These are phyloP conservation scores for Amanita inopinata DNA, from an alignment of 768 basidiomycete species.

Conservation along the genomic window DNA sequence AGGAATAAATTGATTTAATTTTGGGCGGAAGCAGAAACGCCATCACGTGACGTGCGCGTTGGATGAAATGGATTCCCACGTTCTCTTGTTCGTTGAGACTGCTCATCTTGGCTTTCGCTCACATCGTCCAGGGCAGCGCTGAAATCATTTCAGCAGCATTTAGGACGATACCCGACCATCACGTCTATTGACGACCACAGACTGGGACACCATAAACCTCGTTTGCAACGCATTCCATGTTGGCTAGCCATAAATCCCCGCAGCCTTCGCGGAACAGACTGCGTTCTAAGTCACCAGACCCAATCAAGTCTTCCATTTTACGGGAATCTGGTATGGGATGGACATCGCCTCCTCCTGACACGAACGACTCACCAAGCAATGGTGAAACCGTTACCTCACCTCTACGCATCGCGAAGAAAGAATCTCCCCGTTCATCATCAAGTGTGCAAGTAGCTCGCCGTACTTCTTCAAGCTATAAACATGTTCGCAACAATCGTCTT, in stretches of 20 bases:
- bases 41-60: constrained; percentile 34
- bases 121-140: too few species aligned
- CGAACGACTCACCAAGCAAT: constrained; percentile 23
- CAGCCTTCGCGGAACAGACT: constrained; percentile 45
- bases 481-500: constrained; percentile 66
- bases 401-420: constrained; percentile 67
- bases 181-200: constrained; percentile 7
- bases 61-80: constrained; percentile 27
- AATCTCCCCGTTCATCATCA: constrained; percentile 38
- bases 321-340: constrained; percentile 60
- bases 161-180: constrained; percentile 8
- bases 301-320: constrained; percentile 52
- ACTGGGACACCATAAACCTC: constrained; percentile 8
- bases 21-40: constrained; percentile 14
- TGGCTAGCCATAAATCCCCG: constrained; percentile 30
- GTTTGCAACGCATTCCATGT: constrained; percentile 10
- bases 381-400: constrained; percentile 44
- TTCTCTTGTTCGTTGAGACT: constrained; percentile 30
- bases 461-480: constrained; percentile 70
- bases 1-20: background rate
- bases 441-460: constrained; percentile 47
- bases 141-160: constrained; percentile 10
- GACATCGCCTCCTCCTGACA: constrained; percentile 33
- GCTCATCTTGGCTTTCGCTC: constrained; percentile 11
- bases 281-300: constrained; percentile 54